Evolutionary conservation across 2,329 filamentous ascomycete genomes (phyloP).

Genomic region (Nemania sp.): DNA sequence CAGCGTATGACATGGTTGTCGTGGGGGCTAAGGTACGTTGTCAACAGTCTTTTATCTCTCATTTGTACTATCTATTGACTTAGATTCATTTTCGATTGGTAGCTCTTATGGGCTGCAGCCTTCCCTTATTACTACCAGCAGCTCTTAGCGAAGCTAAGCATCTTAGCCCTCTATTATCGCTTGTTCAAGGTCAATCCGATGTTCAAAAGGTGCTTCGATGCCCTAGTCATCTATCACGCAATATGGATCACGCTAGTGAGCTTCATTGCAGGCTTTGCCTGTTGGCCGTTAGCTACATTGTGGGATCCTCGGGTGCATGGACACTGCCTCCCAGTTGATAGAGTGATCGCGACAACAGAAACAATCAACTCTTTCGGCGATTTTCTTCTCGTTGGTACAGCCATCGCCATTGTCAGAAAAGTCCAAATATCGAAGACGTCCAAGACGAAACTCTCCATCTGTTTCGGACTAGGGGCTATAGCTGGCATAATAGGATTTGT

Average conservation of each 20-base stretch:
- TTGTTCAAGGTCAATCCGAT: not conserved
- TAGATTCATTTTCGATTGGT: not conserved
- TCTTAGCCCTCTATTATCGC: not conserved
- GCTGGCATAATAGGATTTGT: not conserved
- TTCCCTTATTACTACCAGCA: not conserved
- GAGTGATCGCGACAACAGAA: not conserved
- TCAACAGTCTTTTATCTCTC: too few relatives aligned
- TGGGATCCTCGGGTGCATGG: not conserved
- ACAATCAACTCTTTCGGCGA: not conserved
- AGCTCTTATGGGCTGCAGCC: not conserved
- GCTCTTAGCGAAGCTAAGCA: slow-evolving; percentile 1
- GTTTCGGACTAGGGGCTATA: not conserved
- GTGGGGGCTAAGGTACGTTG: not conserved
- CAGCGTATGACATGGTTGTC: not conserved
- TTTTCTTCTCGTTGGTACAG: not conserved
- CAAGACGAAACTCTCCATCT: not conserved
- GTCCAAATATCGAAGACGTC: not conserved
- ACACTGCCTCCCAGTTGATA: not conserved
- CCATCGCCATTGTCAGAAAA: not conserved
- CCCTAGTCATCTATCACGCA: not conserved
- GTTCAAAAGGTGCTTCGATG: not conserved
- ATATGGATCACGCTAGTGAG: not conserved
- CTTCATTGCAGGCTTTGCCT: not conserved
- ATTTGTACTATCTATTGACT: too few relatives aligned
- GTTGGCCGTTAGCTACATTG: not conserved